Conservation (phyloP, 2,329 filamentous ascomycete species). For the Orbilia ellipsospora region DNA sequence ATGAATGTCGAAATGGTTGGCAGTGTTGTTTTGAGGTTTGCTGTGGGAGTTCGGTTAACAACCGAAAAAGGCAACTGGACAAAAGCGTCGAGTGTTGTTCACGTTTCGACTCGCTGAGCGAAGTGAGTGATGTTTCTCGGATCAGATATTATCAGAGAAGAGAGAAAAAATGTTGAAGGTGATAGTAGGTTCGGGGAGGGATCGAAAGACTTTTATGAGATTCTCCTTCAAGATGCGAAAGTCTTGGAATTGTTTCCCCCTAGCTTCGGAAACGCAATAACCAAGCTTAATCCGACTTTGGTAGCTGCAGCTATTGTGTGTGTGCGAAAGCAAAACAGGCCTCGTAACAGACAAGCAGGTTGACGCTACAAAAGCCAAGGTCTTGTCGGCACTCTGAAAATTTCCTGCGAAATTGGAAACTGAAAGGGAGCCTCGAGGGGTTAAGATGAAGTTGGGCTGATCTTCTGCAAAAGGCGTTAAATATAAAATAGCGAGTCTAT, state of each 20-base stretch:
- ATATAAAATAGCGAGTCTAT: not conserved
- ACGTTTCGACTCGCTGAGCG: not conserved
- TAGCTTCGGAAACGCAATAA: slow-evolving; percentile 22
- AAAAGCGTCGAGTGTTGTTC: not conserved
- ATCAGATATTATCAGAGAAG: not conserved
- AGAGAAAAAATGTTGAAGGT: not conserved
- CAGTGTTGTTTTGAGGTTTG: not conserved
- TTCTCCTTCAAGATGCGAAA: not conserved
- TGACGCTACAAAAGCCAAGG: slow-evolving; percentile 30
- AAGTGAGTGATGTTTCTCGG: not conserved
- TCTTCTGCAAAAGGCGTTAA: slow-evolving; percentile 23
- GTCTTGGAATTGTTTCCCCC: slow-evolving; percentile 17
- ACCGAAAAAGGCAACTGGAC: slow-evolving; percentile 8
- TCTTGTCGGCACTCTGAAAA: slow-evolving; percentile 45
- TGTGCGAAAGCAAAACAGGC: slow-evolving; percentile 27
- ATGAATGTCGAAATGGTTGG: not conserved
- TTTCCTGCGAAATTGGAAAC: slow-evolving; percentile 51
- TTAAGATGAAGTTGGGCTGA: slow-evolving; percentile 50
- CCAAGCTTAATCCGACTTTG: slow-evolving; percentile 50
- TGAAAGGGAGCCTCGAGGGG: slow-evolving; percentile 19
- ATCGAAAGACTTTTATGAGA: slow-evolving; percentile 17
- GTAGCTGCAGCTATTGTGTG: slow-evolving; percentile 30
- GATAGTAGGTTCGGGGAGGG: slow-evolving; percentile 1
- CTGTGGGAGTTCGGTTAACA: no score
- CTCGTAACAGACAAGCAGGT: slow-evolving; percentile 16